Evolutionary conservation across 2,329 filamentous ascomycete species (phyloP).

Genomic region (Ceratocystis lukuohia): DNA sequence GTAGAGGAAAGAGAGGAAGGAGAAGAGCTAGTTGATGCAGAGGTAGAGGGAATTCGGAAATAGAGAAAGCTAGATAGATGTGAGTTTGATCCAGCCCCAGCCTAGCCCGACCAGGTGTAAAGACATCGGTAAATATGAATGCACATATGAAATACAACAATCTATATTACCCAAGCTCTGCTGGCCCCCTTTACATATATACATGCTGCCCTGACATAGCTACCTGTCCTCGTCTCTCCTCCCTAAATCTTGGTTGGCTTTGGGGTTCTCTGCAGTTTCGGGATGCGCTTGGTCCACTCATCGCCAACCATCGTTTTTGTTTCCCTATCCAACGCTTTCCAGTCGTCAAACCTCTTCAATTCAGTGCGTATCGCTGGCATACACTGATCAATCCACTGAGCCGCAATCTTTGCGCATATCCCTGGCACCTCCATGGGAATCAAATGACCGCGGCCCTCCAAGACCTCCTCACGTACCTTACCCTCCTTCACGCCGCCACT

Average conservation of each 20-base stretch:
- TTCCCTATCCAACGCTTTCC: slow-evolving; percentile 35
- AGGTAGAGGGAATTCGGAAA: too few species aligned
- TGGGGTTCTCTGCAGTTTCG: slow-evolving; percentile 9
- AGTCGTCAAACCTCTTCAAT: slow-evolving; percentile 43
- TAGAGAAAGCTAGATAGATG: too few species aligned
- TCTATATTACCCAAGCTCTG: neutral
- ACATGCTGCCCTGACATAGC: neutral
- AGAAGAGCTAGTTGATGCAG: too few species aligned
- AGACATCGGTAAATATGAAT: neutral
- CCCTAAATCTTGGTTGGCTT: slow-evolving; percentile 10
- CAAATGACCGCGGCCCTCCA: slow-evolving; percentile 60
- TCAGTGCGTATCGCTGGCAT: slow-evolving; percentile 43
- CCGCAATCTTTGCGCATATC: slow-evolving; percentile 49
- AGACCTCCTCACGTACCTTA: slow-evolving; percentile 49
- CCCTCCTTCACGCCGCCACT: slow-evolving; percentile 52
- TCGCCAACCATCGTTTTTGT: slow-evolving; percentile 43
- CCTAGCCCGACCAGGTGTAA: too few species aligned
- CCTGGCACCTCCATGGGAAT: slow-evolving; percentile 68
- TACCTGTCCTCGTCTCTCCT: neutral
- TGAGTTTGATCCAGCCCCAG: too few species aligned
- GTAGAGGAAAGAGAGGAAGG: neutral
- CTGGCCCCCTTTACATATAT: neutral
- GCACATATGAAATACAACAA: neutral
- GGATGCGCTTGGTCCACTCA: slow-evolving; percentile 17
- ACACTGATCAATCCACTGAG: slow-evolving; percentile 44